Base-by-base conservation (phyloP, 805 yeast genomes). In the Tetrapisispora namnaoensis region DNA sequence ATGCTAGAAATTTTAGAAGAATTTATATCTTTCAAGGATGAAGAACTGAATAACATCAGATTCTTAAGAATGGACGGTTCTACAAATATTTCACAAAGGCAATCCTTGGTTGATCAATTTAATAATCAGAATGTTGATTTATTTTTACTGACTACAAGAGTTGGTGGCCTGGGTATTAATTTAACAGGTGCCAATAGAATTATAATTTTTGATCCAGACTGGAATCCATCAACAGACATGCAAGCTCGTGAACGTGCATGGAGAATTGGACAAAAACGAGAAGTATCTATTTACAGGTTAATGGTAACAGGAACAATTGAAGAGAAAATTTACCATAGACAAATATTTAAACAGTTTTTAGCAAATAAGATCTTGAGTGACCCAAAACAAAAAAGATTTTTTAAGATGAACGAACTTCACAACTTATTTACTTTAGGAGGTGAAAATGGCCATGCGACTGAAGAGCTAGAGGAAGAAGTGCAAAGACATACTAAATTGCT, bases 231-330 rank as follows among this genome's bases (percentile, higher is more conserved):
- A 1, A 93, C 98, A 0, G 99, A 91, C 69, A 75, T 90, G 51
- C 99, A 91, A 66, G 99, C 99, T 0, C 73, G 98, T 51, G 99
- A 91, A 63, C 70, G 99, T 44, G 97, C 98, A 0, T 93, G 98
- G 98, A 73, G 99, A 54, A 73, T 91, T 53, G 99, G 99, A 1
- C 99, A 91, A 65, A 90, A 85, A 62, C 80, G 82, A 50, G 96
- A 90, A 56, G 97, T 91, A 9, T 79, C 89, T 7, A 90, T 91
- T 35, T 93, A 91, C 58, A 70, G 99, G 50, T 70, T 93, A 40
- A 88, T 93, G 86, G 86, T 89, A 41, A 88, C 96, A 1, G 97
- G 98, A 0, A 80, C 96, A 0, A 93, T 91, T 42, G 99, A 93
- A 61, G 99, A 93, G 62, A 93, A 93, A 63, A 93, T 93, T 4